A percentile compares a stretch with the other conserved stretches of the same genome.
Conservation (phyloP, 2,329 filamentous ascomycete species). For the Neophaeococcomyces mojaviensis region DNA sequence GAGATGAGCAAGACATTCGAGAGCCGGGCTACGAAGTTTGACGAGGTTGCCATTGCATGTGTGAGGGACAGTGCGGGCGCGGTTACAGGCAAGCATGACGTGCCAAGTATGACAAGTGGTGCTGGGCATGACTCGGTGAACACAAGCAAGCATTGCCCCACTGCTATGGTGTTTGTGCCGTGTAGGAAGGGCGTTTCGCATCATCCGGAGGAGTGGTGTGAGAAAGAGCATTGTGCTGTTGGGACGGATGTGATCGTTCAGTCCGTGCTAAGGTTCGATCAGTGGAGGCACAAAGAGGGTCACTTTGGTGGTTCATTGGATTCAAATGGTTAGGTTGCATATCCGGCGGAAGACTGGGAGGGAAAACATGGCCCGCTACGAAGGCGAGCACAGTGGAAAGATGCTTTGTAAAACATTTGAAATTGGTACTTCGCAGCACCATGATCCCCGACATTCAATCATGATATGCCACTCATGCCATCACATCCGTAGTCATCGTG, state of each 20-base stretch:
- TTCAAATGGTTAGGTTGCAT: no score
- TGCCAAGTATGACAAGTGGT: slow-evolving; percentile 51
- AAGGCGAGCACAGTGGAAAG: no score
- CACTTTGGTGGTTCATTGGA: slow-evolving; percentile 3
- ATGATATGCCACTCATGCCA: no score
- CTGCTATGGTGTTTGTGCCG: slow-evolving; percentile 61
- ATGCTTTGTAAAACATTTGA: no score
- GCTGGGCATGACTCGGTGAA: slow-evolving; percentile 62
- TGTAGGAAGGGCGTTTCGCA: slow-evolving; percentile 58
- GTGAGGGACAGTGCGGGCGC: slow-evolving; percentile 54
- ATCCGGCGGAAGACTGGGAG: no score
- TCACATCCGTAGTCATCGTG: no score
- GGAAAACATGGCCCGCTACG: no score
- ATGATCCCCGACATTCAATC: no score
- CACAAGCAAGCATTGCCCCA: slow-evolving; percentile 52
- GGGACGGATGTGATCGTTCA: slow-evolving; percentile 21
- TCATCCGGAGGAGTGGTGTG: slow-evolving; percentile 56
- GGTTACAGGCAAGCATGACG: slow-evolving; percentile 43
- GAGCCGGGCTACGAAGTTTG: slow-evolving; percentile 49
- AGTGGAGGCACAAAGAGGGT: slow-evolving; percentile 26
- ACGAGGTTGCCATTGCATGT: slow-evolving; percentile 55
- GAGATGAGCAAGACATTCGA: slow-evolving; percentile 18
- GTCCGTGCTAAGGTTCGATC: slow-evolving; percentile 38
- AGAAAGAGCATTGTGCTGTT: slow-evolving; percentile 47
- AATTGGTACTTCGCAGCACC: no score